Evolutionary conservation across 805 yeast species (phyloP), one percentile per base, ranked within the genome.

Genomic region (Ogataea zsoltii): DNA sequence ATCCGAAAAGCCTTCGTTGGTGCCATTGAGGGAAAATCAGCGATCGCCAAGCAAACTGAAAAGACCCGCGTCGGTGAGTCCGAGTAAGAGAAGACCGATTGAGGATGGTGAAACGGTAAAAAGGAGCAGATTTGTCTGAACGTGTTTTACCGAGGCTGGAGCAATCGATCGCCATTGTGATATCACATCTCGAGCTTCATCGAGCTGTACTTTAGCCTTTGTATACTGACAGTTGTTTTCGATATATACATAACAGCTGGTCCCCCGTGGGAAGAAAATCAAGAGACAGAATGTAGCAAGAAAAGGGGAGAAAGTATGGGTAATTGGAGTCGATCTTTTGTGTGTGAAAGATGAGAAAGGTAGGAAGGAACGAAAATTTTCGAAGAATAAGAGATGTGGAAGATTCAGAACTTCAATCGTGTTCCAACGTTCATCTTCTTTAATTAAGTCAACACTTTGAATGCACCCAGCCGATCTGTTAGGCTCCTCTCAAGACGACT

Each of bases 241-340:
- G 30, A 11, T 14, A 35, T 35, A 23, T 30, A 32, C 26, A 21
- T 12, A 31, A 15, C 23, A 28, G 18, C 25, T 21, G 25, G 25
- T 5, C 25, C 25, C n/a, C 25, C 9, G 9, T 21, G 16, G 18
- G 13, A 14, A 23, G 4, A 25, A 25, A 33, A 13, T 19, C 37
- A 33, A 33, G 13, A 18, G 23, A 17, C 21, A 16, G 37, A 33
- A 36, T 36, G 21, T 26, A 36, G 39, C 39, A 36, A 36, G 30
- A 6, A 4, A 14, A 14, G n/a, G n/a, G n/a, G 21, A 13, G 9
- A 13, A 7, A 10, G 38, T 14, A 3, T 38, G 14, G 16, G 18
- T 38, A 29, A 38, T 19, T 38, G 28, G 11, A 17, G 17, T 21
- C 10, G n/a, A 7, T 25, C 26, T 25, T 7, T 17, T 16, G 26